Percentiles rank a stretch among this genome's conserved stretches.
phyloP scores from a whole-genome alignment of 108 stramenopile genomes.

The Skeletonema costatum region DNA sequence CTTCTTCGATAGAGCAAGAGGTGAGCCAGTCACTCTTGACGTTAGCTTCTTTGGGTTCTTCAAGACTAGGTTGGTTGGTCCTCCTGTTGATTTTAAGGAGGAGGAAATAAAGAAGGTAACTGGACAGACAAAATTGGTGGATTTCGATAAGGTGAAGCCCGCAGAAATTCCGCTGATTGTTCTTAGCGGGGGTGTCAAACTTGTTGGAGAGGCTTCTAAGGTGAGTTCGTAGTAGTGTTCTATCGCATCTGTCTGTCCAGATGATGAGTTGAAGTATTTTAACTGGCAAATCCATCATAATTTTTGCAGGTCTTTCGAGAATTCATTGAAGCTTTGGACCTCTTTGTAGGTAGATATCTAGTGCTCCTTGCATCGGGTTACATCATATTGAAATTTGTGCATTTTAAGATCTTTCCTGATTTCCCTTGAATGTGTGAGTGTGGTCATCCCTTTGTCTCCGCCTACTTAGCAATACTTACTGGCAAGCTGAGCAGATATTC shows the following conservation, averaged over 20 bases:
- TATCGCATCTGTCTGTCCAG: neutral
- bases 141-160: slow-evolving; percentile 51
- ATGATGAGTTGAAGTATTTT: neutral
- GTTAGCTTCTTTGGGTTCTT: slow-evolving; percentile 67
- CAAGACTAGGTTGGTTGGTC: slow-evolving; percentile 86
- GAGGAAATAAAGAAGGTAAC: slow-evolving; percentile 31
- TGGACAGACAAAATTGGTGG: slow-evolving; percentile 33
- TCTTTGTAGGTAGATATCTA: slow-evolving; percentile 89
- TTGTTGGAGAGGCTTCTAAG: slow-evolving; percentile 70
- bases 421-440: slow-evolving; percentile 58
- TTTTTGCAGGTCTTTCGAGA: slow-evolving; percentile 54
- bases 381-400: slow-evolving; percentile 89
- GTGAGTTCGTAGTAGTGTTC: slow-evolving; percentile 24
- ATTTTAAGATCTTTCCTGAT: slow-evolving; percentile 92
- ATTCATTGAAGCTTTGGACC: slow-evolving; percentile 79
- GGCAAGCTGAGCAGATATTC: too few relatives aligned
- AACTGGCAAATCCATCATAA: neutral
- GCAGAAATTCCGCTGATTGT: slow-evolving; percentile 50
- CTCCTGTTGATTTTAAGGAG: slow-evolving; percentile 57
- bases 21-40: slow-evolving; percentile 89
- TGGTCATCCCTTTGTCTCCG: neutral
- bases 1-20: slow-evolving; percentile 82
- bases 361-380: slow-evolving; percentile 85
- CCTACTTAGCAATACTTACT: too few relatives aligned
- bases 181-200: slow-evolving; percentile 67